Conservation (phyloP, 2,329 filamentous ascomycete genomes). For the Alternaria sp. region DNA sequence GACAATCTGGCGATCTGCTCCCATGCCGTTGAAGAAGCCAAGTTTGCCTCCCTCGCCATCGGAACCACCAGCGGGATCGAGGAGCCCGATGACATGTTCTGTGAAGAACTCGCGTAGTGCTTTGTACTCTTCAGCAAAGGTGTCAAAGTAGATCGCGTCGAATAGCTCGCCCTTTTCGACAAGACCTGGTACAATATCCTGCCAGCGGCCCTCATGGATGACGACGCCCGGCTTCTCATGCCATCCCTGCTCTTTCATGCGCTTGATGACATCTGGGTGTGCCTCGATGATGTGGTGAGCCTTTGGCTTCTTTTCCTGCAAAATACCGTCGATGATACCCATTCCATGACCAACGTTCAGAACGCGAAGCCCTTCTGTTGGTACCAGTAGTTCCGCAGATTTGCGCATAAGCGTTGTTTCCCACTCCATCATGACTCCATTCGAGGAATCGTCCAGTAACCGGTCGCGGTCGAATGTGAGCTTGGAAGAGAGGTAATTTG, state of each 20-base stretch:
- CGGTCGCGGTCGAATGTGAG: constrained; percentile 57
- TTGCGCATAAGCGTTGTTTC: constrained; percentile 58
- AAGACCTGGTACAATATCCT: constrained; percentile 56
- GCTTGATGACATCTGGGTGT: constrained; percentile 56
- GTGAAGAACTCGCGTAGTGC: constrained; percentile 87
- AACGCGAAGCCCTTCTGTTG: constrained; percentile 50
- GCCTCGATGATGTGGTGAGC: constrained; percentile 60
- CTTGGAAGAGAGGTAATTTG: constrained; percentile 56
- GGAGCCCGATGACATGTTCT: constrained; percentile 80
- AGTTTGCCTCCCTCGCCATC: constrained; percentile 59
- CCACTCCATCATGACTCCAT: constrained; percentile 63
- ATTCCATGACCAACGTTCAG: constrained; percentile 60
- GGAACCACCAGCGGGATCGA: constrained; percentile 62
- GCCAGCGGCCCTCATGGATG: constrained; percentile 58
- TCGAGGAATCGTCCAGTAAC: constrained; percentile 56
- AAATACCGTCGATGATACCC: constrained; percentile 58
- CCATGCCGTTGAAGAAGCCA: constrained; percentile 76
- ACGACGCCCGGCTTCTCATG: constrained; percentile 57
- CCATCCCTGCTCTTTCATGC: constrained; percentile 56
- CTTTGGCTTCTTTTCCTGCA: constrained; percentile 53
- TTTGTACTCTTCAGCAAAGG: constrained; percentile 91
- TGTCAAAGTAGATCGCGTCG: constrained; percentile 86
- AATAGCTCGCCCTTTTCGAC: constrained; percentile 52
- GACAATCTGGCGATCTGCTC: constrained; percentile 88
- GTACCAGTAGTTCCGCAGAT: constrained; percentile 53